A percentile compares a stretch with the other conserved stretches of the same genome.
phyloP scores from a whole-genome alignment of 495 filamentous ascomycete genomes.

The Parathielavia appendiculata region DNA sequence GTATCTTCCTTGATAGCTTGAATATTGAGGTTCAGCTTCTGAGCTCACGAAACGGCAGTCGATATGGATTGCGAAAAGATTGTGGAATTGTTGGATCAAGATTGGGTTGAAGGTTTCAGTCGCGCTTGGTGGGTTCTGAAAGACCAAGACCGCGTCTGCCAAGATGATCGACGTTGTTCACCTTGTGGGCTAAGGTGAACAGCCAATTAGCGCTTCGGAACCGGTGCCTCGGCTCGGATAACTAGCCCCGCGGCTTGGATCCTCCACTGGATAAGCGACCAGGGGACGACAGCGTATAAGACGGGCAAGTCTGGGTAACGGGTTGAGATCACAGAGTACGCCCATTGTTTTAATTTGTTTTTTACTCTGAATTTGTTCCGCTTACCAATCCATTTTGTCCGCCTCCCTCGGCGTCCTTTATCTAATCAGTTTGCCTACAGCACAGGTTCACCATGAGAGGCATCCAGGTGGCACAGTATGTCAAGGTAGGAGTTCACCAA shows the following conservation, averaged over 20 bases:
- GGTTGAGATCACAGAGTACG: background rate
- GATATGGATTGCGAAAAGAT: background rate
- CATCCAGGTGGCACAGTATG: constrained; percentile 77
- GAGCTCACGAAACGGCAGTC: background rate
- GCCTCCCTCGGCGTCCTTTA: no score
- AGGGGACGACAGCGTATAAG: constrained; percentile 5
- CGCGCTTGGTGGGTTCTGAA: constrained; percentile 4
- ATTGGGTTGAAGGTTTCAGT: background rate
- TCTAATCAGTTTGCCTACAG: background rate
- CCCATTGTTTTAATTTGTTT: background rate
- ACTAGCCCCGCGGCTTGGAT: background rate
- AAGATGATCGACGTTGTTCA: constrained; percentile 17
- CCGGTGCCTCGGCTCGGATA: constrained; percentile 26
- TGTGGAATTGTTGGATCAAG: background rate
- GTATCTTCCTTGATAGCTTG: background rate
- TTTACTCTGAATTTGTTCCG: background rate
- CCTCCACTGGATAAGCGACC: background rate
- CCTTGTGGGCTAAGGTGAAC: constrained; percentile 24
- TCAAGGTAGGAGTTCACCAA: constrained; percentile 50
- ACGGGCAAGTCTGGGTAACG: constrained; percentile 1
- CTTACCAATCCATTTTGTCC: background rate
- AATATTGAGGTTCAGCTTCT: background rate
- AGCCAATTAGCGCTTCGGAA: constrained; percentile 22
- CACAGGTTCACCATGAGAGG: constrained; percentile 59
- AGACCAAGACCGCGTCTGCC: constrained; percentile 1